These are phyloP conservation scores for Escovopsis weberi DNA, from an alignment of 2,329 filamentous ascomycete genomes.

Conservation along the genomic window DNA sequence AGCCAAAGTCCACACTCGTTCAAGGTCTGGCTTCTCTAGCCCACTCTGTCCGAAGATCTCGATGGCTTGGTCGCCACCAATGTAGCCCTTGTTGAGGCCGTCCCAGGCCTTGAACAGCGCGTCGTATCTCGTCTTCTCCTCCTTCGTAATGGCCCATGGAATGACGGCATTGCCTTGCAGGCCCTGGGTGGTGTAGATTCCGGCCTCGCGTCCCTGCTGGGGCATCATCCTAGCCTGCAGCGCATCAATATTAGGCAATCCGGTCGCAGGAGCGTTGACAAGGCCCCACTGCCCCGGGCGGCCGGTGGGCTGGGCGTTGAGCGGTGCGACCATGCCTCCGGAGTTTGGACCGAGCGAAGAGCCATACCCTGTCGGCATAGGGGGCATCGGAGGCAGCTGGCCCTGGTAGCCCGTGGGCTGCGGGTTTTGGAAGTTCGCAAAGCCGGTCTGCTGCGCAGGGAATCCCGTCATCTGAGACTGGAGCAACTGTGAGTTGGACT, in stretches of 20 bases:
- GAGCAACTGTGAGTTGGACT: constrained; percentile 53
- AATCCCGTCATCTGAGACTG: constrained; percentile 57
- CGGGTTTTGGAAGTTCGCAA: constrained; percentile 49
- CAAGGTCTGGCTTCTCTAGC: constrained; percentile 76
- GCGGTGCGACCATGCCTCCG: constrained; percentile 39
- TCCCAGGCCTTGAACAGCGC: constrained; percentile 94
- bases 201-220: constrained; percentile 76
- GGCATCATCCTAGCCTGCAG: constrained; percentile 95
- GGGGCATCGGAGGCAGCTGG: constrained; percentile 80
- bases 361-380: constrained; percentile 49
- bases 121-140: constrained; percentile 95
- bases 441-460: constrained; percentile 51
- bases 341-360: constrained; percentile 34
- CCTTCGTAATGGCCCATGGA: constrained; percentile 97
- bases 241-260: constrained; percentile 85
- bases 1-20: constrained; percentile 86
- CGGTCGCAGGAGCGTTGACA: constrained; percentile 80
- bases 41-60: constrained; percentile 97
- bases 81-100: constrained; percentile 81
- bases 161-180: constrained; percentile 89
- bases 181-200: constrained; percentile 69
- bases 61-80: constrained; percentile 82
- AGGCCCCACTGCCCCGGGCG: constrained; percentile 94
- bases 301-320: constrained; percentile 92
- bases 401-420: constrained; percentile 71